A percentile compares a stretch with the other conserved stretches of the same genome.
Evolutionary conservation across 805 yeast genomes (phyloP).

Genomic region (Priceomyces fermenticarens): DNA sequence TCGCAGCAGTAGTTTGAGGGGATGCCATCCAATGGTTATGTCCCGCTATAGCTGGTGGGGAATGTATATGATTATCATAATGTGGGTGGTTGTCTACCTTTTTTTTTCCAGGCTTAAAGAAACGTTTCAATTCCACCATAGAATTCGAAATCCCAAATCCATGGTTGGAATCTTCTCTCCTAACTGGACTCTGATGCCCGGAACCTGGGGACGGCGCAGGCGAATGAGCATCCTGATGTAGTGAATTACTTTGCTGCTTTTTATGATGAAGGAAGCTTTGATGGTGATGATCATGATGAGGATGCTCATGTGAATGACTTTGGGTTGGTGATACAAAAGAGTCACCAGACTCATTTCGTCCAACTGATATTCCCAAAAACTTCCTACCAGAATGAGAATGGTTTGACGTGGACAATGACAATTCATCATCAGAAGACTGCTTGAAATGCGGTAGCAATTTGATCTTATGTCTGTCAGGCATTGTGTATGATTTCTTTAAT

Average conservation of each 20-base stretch:
- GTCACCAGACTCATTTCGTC: slow-evolving; percentile 39
- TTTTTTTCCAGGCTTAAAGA: slow-evolving; percentile 58
- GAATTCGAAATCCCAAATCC: slow-evolving; percentile 41
- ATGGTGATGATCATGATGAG: slow-evolving; percentile 8
- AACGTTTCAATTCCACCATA: slow-evolving; percentile 70
- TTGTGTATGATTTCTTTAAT: slow-evolving; percentile 8
- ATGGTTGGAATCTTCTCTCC: slow-evolving; percentile 25
- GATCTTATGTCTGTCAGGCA: slow-evolving; percentile 45
- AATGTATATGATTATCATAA: slow-evolving; percentile 22
- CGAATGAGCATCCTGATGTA: slow-evolving; percentile 3
- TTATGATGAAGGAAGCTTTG: neutral
- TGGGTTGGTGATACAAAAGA: slow-evolving; percentile 33
- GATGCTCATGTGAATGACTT: slow-evolving; percentile 29
- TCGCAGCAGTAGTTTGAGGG: slow-evolving; percentile 2
- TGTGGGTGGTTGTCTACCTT: slow-evolving; percentile 11
- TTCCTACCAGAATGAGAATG: slow-evolving; percentile 22
- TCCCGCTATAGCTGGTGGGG: slow-evolving; percentile 29
- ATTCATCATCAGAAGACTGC: slow-evolving; percentile 21
- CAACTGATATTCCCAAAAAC: slow-evolving; percentile 41
- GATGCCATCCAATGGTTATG: slow-evolving; percentile 4
- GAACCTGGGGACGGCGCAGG: slow-evolving; percentile 9
- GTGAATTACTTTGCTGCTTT: slow-evolving; percentile 2
- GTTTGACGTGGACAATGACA: slow-evolving; percentile 31
- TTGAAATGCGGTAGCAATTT: slow-evolving; percentile 40
- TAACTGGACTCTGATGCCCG: slow-evolving; percentile 8